phyloP scores from a whole-genome alignment of 2,329 filamentous ascomycete genomes.

The Ascochyta lentis region DNA sequence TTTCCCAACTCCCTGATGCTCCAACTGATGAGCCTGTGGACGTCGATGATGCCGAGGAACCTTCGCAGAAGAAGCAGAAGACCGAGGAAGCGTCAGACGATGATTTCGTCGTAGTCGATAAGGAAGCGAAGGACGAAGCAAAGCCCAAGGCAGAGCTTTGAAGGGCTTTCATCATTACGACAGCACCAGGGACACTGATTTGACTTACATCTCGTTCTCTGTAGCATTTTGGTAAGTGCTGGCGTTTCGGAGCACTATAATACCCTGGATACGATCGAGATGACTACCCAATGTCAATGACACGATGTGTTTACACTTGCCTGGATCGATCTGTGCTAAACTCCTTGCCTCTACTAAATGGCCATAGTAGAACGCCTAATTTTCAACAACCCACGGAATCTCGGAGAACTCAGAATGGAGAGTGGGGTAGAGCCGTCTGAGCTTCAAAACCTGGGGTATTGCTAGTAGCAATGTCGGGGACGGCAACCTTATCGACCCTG shows the following conservation, averaged over 20 bases:
- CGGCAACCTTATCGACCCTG: background rate
- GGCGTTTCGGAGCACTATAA: slow-evolving; percentile 10
- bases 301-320: background rate
- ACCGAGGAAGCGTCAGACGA: slow-evolving; percentile 36
- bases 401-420: background rate
- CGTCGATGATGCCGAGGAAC: slow-evolving; percentile 47
- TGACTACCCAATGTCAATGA: background rate
- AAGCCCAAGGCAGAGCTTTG: slow-evolving; percentile 22
- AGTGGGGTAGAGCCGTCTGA: slow-evolving; percentile 1
- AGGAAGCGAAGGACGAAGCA: slow-evolving; percentile 31
- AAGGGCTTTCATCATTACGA: background rate
- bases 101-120: slow-evolving; percentile 42
- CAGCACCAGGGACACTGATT: background rate
- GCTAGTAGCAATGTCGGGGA: slow-evolving; percentile 18
- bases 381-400: background rate
- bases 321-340: background rate
- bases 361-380: background rate
- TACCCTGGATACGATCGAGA: slow-evolving; percentile 6
- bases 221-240: background rate
- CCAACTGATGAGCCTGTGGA: slow-evolving; percentile 56
- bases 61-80: slow-evolving; percentile 57
- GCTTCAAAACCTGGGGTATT: slow-evolving; percentile 11
- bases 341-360: background rate
- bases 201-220: background rate
- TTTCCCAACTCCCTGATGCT: slow-evolving; percentile 56